Evolutionary conservation across 2,329 filamentous ascomycete genomes (phyloP).

Genomic region (Hypomyces rosellus): DNA sequence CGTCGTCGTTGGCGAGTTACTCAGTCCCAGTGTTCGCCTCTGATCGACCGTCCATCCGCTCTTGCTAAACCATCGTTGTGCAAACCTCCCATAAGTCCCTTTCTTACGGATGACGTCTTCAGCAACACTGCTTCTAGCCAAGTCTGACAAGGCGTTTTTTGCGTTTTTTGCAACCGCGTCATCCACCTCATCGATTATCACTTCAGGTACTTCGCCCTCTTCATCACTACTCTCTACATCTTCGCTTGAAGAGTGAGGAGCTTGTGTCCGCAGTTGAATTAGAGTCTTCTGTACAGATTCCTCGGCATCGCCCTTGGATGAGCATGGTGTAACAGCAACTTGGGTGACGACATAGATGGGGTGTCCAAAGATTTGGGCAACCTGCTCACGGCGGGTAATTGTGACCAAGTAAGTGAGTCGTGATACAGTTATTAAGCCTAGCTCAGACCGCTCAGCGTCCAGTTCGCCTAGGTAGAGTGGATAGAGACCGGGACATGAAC

Average conservation of each 20-base stretch:
- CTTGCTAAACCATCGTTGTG: constrained; percentile 83
- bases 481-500: constrained; percentile 13
- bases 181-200: constrained; percentile 28
- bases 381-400: constrained; percentile 79
- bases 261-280: constrained; percentile 31
- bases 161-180: constrained; percentile 39
- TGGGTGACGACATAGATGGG: constrained; percentile 84
- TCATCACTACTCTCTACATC: constrained; percentile 45
- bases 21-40: constrained; percentile 63
- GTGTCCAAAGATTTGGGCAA: constrained; percentile 76
- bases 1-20: constrained; percentile 28
- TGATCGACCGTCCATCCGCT: constrained; percentile 73
- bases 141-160: constrained; percentile 31
- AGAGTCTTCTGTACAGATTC: constrained; percentile 61
- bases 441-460: not conserved
- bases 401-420: constrained; percentile 78
- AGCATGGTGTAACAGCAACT: constrained; percentile 82
- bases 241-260: constrained; percentile 34
- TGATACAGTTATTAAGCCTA: constrained; percentile 79
- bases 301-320: constrained; percentile 67
- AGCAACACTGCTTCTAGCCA: constrained; percentile 59
- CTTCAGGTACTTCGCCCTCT: constrained; percentile 29
- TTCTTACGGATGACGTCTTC: constrained; percentile 81
- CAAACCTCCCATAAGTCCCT: constrained; percentile 83
- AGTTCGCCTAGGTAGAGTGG: not conserved